A percentile compares a stretch with the other conserved stretches of the same genome.
These are phyloP conservation scores for Aureobasidium sp. DNA, from an alignment of 2,329 filamentous ascomycete genomes.

Conservation along the genomic window DNA sequence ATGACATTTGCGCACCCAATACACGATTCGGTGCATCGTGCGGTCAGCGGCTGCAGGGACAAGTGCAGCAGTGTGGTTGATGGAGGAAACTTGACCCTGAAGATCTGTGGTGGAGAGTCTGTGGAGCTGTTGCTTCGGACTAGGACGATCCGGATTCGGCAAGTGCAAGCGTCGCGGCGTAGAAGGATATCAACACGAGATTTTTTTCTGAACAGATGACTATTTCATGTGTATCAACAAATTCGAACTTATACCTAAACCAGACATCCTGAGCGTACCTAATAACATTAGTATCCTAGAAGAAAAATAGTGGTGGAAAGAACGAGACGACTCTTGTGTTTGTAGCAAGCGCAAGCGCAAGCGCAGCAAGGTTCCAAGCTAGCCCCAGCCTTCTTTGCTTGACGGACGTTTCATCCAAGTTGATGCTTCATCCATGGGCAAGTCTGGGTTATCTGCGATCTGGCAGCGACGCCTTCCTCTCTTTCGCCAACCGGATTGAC, in stretches of 20 bases:
- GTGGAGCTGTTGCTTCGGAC: neutral
- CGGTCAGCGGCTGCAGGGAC: too few relatives aligned
- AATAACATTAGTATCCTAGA: neutral
- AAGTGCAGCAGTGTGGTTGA: neutral
- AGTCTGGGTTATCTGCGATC: constrained; percentile 3
- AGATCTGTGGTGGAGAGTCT: neutral
- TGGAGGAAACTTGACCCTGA: neutral
- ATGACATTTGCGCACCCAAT: too few relatives aligned
- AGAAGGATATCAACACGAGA: neutral
- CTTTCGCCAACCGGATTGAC: constrained; percentile 11
- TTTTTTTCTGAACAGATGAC: neutral
- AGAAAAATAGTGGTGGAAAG: neutral
- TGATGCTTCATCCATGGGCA: constrained; percentile 11
- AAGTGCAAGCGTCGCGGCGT: neutral
- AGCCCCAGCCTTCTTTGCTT: neutral
- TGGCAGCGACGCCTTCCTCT: constrained; percentile 6
- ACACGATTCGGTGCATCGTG: too few relatives aligned
- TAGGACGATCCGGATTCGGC: neutral
- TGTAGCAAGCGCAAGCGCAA: neutral
- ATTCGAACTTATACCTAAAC: neutral
- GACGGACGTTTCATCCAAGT: neutral
- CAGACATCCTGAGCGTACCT: neutral
- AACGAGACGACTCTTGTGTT: neutral
- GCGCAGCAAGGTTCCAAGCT: constrained; percentile 4
- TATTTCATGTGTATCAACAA: too few relatives aligned